A percentile compares a stretch with the other conserved stretches of the same genome.
Evolutionary conservation across 805 yeast species (phyloP).

Genomic region (Metschnikowia borealis): DNA sequence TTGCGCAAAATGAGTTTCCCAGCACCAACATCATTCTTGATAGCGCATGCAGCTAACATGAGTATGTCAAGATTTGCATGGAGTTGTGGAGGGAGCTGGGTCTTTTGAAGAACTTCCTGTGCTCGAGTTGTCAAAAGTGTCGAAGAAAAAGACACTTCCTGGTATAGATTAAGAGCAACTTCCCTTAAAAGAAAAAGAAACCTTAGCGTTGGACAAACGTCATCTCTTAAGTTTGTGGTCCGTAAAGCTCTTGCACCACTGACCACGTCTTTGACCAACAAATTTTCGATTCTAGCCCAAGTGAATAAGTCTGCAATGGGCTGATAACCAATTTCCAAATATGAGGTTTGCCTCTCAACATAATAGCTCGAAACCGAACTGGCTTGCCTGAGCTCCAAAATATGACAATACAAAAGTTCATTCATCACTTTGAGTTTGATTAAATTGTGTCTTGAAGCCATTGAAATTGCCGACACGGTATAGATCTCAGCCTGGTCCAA

Average conservation of each 20-base stretch:
- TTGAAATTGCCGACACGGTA: slow-evolving; percentile 27
- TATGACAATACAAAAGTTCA: slow-evolving; percentile 36
- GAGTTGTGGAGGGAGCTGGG: slow-evolving; percentile 24
- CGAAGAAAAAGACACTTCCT: slow-evolving; percentile 25
- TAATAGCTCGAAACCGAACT: slow-evolving; percentile 6
- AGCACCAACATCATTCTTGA: slow-evolving; percentile 21
- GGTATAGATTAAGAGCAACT: slow-evolving; percentile 27
- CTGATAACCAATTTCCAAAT: slow-evolving; percentile 6
- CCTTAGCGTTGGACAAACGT: slow-evolving; percentile 14
- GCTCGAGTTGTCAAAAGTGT: slow-evolving; percentile 16
- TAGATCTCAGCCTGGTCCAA: slow-evolving; percentile 39
- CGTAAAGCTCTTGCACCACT: slow-evolving; percentile 24
- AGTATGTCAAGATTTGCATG: slow-evolving; percentile 27
- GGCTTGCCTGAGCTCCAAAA: slow-evolving; percentile 25
- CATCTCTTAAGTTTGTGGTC: slow-evolving; percentile 8
- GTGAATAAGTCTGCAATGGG: slow-evolving; percentile 26
- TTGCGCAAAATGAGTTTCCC: slow-evolving; percentile 22
- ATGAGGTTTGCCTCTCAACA: slow-evolving; percentile 6
- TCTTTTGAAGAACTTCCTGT: slow-evolving; percentile 2
- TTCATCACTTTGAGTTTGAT: slow-evolving; percentile 22
- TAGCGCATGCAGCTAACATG: slow-evolving; percentile 23
- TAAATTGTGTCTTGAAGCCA: slow-evolving; percentile 26
- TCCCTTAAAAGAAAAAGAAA: slow-evolving; percentile 25
- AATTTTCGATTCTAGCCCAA: slow-evolving; percentile 28
- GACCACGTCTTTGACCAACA: slow-evolving; percentile 23